Conservation (phyloP, 148 eudicot genomes). For the Nepenthes gracilis region DNA sequence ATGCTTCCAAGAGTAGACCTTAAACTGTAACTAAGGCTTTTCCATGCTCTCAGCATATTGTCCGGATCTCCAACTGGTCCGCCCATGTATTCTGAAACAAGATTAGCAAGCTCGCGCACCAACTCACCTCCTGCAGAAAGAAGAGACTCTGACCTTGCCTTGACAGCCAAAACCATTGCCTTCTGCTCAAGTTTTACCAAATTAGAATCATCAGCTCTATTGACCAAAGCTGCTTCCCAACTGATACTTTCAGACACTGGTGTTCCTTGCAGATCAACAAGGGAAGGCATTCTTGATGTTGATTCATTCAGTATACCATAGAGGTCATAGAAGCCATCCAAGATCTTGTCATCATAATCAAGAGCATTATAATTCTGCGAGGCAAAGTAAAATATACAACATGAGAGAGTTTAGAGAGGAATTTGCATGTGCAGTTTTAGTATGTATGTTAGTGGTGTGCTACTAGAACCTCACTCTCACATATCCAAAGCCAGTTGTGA, state of each 20-base stretch:
- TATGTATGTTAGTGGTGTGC: no score
- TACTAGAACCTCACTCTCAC: no score
- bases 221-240: conserved; percentile 90
- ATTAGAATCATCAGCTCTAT: conserved; percentile 61
- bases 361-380: conserved; percentile 88
- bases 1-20: conserved; percentile 71
- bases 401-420: no score
- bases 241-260: conserved; percentile 47
- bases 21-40: conserved; percentile 50
- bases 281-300: conserved; percentile 88
- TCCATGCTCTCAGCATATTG: conserved; percentile 73
- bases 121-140: conserved; percentile 23
- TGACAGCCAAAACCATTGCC: conserved; percentile 56
- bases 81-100: conserved; percentile 86
- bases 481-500: no score
- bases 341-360: conserved; percentile 89
- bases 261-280: conserved; percentile 76
- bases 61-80: conserved; percentile 82
- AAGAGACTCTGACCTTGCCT: conserved; percentile 45
- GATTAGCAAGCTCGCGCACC: conserved; percentile 55
- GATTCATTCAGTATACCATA: conserved; percentile 50
- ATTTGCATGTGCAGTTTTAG: no score
- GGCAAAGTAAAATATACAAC: conserved; percentile 28
- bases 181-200: conserved; percentile 62
- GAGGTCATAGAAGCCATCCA: conserved; percentile 93